Percentiles rank a stretch among this genome's conserved stretches.
Evolutionary conservation across 768 basidiomycete species (phyloP).

Genomic region (Amanita phalloides): DNA sequence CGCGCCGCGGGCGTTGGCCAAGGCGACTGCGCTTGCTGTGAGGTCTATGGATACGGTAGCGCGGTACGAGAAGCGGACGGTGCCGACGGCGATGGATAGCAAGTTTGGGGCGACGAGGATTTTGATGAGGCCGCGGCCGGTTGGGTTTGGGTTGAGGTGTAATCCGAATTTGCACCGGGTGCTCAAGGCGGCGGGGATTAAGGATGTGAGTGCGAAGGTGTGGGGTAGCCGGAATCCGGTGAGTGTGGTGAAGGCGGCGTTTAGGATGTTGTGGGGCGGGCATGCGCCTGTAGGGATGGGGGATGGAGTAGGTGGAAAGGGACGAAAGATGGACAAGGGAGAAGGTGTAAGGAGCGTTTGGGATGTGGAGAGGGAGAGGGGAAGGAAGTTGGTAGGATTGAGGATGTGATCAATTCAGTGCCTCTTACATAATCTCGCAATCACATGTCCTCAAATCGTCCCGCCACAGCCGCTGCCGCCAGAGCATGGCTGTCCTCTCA

Average conservation of each 20-base stretch:
- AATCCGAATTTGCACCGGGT: constrained; percentile 86
- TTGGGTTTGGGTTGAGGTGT: constrained; percentile 88
- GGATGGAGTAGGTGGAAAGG: constrained; percentile 67
- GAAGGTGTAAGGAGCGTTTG: constrained; percentile 54
- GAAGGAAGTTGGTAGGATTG: constrained; percentile 64
- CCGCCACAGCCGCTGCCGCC: not conserved
- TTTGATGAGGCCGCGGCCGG: constrained; percentile 69
- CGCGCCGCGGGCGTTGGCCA: constrained; percentile 34
- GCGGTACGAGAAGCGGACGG: constrained; percentile 90
- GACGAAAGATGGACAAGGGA: constrained; percentile 64
- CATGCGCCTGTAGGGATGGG: constrained; percentile 76
- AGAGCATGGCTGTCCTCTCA: constrained; percentile 14
- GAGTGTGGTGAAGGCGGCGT: constrained; percentile 77
- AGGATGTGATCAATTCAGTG: constrained; percentile 35
- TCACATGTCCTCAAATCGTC: not conserved
- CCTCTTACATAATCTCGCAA: not conserved
- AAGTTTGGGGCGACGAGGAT: constrained; percentile 83
- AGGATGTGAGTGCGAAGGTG: constrained; percentile 91
- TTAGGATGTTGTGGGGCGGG: constrained; percentile 79
- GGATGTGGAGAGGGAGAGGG: constrained; percentile 75
- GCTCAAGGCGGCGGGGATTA: constrained; percentile 88
- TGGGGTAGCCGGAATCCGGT: constrained; percentile 85
- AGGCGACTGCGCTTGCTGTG: constrained; percentile 61
- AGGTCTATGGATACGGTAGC: constrained; percentile 88
- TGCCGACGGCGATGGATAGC: constrained; percentile 80